Percentiles rank a stretch among this genome's conserved stretches.
phyloP scores from a whole-genome alignment of 2,329 filamentous ascomycete genomes.

The Claviceps africana region DNA sequence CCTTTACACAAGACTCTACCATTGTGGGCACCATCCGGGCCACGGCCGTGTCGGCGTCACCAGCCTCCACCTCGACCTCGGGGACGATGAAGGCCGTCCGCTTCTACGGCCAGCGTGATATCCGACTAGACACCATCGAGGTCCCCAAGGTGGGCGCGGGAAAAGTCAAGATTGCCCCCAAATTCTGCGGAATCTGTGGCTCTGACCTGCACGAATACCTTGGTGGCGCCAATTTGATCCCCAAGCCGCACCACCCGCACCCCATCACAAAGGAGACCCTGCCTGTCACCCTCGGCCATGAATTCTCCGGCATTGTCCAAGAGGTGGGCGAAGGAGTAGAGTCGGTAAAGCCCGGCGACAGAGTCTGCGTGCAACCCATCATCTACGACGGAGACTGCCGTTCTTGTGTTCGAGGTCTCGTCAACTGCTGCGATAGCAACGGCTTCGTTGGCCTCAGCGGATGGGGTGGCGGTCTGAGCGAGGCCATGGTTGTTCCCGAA shows the following conservation, averaged over 20 bases:
- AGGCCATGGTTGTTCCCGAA: conserved; percentile 37
- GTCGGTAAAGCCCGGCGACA: conserved; percentile 36
- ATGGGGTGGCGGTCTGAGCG: conserved; percentile 41
- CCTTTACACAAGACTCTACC: conserved; percentile 1
- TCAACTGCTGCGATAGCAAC: conserved; percentile 42
- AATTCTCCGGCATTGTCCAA: conserved; percentile 46
- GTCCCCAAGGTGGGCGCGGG: conserved; percentile 27
- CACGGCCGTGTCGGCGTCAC: conserved; percentile 2
- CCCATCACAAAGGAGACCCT: conserved; percentile 41
- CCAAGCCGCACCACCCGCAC: conserved; percentile 35
- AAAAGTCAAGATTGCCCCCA: conserved; percentile 29
- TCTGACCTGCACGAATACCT: conserved; percentile 20
- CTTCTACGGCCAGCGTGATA: conserved; percentile 41
- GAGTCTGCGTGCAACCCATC: conserved; percentile 46
- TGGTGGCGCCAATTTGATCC: conserved; percentile 20
- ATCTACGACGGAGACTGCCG: conserved; percentile 42
- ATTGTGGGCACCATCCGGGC: conserved; percentile 5
- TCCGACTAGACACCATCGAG: conserved; percentile 37
- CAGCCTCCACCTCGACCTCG: not conserved
- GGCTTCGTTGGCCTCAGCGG: conserved; percentile 20
- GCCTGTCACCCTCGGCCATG: conserved; percentile 50
- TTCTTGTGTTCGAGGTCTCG: conserved; percentile 35
- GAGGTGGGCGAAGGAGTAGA: conserved; percentile 40
- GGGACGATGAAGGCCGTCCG: conserved; percentile 35
- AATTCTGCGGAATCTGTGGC: conserved; percentile 37